A percentile compares a stretch with the other conserved stretches of the same genome.
Evolutionary conservation across 306 rosid genomes (phyloP).

Genomic region (Rosa chinensis): DNA sequence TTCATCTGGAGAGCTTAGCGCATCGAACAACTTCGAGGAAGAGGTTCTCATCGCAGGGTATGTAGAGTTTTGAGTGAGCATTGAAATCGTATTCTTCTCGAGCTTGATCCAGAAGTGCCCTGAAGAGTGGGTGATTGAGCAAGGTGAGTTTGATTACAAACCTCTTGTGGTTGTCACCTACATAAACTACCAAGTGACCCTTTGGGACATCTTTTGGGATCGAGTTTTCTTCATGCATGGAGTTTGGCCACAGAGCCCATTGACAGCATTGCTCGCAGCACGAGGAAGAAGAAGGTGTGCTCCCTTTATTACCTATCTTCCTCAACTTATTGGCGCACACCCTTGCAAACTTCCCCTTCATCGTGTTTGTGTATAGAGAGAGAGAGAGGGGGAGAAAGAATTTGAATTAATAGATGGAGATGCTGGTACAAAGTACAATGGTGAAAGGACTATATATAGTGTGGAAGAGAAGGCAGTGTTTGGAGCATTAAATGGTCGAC

Average conservation of each 20-base stretch:
- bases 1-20: slow-evolving; percentile 48
- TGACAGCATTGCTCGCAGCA: slow-evolving; percentile 52
- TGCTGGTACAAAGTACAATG: slow-evolving; percentile 33
- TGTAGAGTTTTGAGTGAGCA: slow-evolving; percentile 63
- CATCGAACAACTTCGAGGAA: slow-evolving; percentile 64
- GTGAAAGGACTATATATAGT: slow-evolving; percentile 54
- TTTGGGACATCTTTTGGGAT: slow-evolving; percentile 93
- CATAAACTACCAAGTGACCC: slow-evolving; percentile 91
- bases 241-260: slow-evolving; percentile 49
- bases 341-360: slow-evolving; percentile 47
- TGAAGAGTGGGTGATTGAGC: slow-evolving; percentile 82
- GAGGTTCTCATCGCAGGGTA: slow-evolving; percentile 80
- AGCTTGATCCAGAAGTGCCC: slow-evolving; percentile 83
- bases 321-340: slow-evolving; percentile 75
- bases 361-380: slow-evolving; percentile 12
- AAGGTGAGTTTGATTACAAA: slow-evolving; percentile 64
- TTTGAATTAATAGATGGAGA: slow-evolving; percentile 20
- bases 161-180: slow-evolving; percentile 73
- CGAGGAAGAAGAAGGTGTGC: slow-evolving; percentile 36
- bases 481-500: slow-evolving; percentile 57
- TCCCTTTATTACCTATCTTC: slow-evolving; percentile 54
- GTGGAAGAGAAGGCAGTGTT: slow-evolving; percentile 39
- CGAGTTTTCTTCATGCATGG: slow-evolving; percentile 44
- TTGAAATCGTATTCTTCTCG: slow-evolving; percentile 74
- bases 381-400: slow-evolving; percentile 7